Conservation (phyloP, 2,329 filamentous ascomycete genomes). For the Alternaria conjuncta region DNA sequence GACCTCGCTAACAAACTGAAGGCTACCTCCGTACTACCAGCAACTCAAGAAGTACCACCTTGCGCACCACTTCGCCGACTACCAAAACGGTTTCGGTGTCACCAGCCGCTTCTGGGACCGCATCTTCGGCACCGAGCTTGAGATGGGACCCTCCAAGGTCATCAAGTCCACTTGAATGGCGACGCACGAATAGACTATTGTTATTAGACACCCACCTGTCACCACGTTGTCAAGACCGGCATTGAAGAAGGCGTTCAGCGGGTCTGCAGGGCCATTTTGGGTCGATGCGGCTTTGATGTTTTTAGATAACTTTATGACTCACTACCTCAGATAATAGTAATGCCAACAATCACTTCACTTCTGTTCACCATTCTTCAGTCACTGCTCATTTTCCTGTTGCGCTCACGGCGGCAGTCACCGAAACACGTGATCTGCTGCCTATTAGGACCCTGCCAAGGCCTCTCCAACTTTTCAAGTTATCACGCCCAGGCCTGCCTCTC, state of each 20-base stretch:
- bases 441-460: conserved; percentile 11
- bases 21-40: conserved; percentile 86
- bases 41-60: conserved; percentile 97
- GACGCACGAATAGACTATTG: neutral
- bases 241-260: conserved; percentile 14
- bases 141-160: conserved; percentile 57
- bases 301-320: conserved; percentile 4
- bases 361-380: neutral
- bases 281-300: neutral
- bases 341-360: conserved; percentile 6
- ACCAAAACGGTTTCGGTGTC: conserved; percentile 95
- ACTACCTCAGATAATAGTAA: conserved; percentile 13
- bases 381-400: neutral
- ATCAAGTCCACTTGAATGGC: conserved; percentile 50
- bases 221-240: conserved; percentile 5
- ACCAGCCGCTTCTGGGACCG: conserved; percentile 96
- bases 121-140: conserved; percentile 87
- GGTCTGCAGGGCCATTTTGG: conserved; percentile 3
- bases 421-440: neutral
- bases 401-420: neutral
- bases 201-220: conserved; percentile 5
- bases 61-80: conserved; percentile 96
- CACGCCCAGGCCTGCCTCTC: conserved; percentile 2
- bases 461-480: conserved; percentile 10
- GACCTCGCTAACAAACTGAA: conserved; percentile 35